Base-by-base conservation (phyloP, 1,284 basidiomycete species). In the Austroboletus novae-zelandiae region DNA sequence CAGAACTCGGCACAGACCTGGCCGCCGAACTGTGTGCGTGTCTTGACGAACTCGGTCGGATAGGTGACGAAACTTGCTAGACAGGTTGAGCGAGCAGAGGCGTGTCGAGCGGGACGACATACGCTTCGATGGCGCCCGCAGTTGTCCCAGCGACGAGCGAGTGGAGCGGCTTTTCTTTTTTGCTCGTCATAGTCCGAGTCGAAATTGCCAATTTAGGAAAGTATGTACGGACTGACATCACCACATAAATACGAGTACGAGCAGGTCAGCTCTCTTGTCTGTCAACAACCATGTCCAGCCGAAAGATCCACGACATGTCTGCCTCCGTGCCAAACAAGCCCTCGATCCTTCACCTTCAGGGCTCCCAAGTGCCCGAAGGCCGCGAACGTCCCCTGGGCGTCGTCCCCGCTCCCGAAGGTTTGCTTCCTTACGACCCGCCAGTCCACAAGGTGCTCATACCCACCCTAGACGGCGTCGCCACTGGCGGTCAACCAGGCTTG, bases 91-190 rank as follows among this genome's bases (percentile, higher is more conserved):
- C 45, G 49, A 48, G 37, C 48, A 44, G 11, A n/a, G 1, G 1
- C 8, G 3, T 1, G 4, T 18, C 25, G 14, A 39, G 9, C 31
- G 14, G 0, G 30, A 14, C 2, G 9, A 71, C 82, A 68, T 67
- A 90, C 86, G 87, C 93, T 75, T 98, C 96, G 45, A 98, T 78
- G 3, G 89, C 94, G 17, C 96, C 96, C 17, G 96, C 96, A 0
- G 89, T 89, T 15, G 93, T 83, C 25, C 97, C 96, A 1, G 96
- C 96, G 51, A 93, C 72, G 53, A 96, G 70, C 14, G 90, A 90
- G 61, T 91, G 87, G 13, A 87, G 39, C 0, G 91, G 87, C 57
- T 89, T 90, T 67, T 93, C 90, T 59, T 80, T 87, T 61, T 80
- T 78, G 43, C 74, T 77, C 44, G 56, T 47, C 60, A 58, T 62